A percentile compares a stretch with the other conserved stretches of the same genome.
These are phyloP conservation scores for Cutaneotrichosporon arboriforme DNA, from an alignment of 1,284 basidiomycete species.

Conservation along the genomic window DNA sequence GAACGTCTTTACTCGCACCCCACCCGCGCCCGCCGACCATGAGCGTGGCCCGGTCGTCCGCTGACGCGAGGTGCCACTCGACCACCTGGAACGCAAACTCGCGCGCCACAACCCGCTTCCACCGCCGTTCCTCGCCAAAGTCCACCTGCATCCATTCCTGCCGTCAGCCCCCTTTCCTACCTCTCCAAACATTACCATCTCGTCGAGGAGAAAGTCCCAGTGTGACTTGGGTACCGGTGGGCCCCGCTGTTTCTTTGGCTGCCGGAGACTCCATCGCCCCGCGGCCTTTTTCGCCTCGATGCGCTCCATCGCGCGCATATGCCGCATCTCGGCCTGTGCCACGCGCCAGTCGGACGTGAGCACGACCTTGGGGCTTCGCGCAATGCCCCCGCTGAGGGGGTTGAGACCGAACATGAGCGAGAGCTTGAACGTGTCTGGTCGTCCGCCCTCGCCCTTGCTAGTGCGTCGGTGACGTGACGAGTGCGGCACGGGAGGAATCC, in stretches of 20 bases:
- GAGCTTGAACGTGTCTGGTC: conserved; percentile 33
- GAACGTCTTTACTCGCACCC: conserved; percentile 27
- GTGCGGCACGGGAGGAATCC: conserved; percentile 30
- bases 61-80: conserved; percentile 76
- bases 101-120: conserved; percentile 84
- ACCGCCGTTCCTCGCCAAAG: conserved; percentile 86
- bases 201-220: conserved; percentile 94
- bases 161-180: background rate
- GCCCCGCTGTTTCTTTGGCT: conserved; percentile 88
- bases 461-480: conserved; percentile 17
- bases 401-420: conserved; percentile 32
- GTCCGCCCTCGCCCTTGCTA: conserved; percentile 25
- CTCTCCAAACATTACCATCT: conserved; percentile 76
- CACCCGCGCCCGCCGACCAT: conserved; percentile 53
- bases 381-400: conserved; percentile 31
- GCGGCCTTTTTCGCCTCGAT: conserved; percentile 78
- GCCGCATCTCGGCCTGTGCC: conserved; percentile 66
- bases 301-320: conserved; percentile 73
- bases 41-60: conserved; percentile 60
- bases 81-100: conserved; percentile 76
- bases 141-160: conserved; percentile 97
- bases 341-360: conserved; percentile 48
- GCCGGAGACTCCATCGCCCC: conserved; percentile 85
- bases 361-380: conserved; percentile 36
- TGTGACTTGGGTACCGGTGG: conserved; percentile 78